These are phyloP conservation scores for Vicia sativa DNA, from an alignment of 306 rosid species.

Conservation along the genomic window DNA sequence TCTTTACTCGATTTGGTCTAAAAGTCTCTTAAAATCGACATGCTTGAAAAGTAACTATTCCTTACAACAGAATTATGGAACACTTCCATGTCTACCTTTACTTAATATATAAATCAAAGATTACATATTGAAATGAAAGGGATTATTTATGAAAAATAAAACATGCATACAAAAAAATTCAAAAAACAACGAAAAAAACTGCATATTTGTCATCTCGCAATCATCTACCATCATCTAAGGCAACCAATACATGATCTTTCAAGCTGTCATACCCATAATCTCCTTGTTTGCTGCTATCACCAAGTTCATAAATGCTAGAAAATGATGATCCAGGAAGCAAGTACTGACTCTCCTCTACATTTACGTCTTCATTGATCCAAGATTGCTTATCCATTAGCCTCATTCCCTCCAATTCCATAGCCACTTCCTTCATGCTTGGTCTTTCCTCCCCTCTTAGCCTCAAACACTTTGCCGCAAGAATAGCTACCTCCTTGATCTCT, in stretches of 20 bases:
- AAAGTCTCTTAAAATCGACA: neutral
- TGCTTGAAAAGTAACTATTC: neutral
- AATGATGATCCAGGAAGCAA: neutral
- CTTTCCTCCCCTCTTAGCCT: slow-evolving; percentile 22
- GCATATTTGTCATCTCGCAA: neutral
- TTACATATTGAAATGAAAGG: neutral
- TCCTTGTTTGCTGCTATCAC: neutral
- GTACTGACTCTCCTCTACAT: neutral
- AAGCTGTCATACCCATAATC: neutral
- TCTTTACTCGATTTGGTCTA: too few relatives aligned
- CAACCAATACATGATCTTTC: neutral
- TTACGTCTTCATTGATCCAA: neutral
- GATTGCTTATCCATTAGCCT: neutral
- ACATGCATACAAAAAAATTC: neutral
- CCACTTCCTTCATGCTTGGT: slow-evolving; percentile 26
- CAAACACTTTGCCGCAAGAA: slow-evolving; percentile 24
- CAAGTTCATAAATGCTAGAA: neutral
- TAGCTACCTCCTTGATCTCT: slow-evolving; percentile 11
- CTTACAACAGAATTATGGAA: neutral
- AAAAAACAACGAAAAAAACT: neutral
- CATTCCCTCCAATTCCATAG: slow-evolving; percentile 28
- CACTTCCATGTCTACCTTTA: neutral
- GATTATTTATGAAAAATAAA: neutral
- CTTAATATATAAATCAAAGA: neutral
- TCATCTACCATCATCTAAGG: slow-evolving; percentile 14